Evolutionary conservation across 2,329 filamentous ascomycete genomes (phyloP), one percentile per base, ranked within the genome.

Genomic region (Chaetothyriales sp.): DNA sequence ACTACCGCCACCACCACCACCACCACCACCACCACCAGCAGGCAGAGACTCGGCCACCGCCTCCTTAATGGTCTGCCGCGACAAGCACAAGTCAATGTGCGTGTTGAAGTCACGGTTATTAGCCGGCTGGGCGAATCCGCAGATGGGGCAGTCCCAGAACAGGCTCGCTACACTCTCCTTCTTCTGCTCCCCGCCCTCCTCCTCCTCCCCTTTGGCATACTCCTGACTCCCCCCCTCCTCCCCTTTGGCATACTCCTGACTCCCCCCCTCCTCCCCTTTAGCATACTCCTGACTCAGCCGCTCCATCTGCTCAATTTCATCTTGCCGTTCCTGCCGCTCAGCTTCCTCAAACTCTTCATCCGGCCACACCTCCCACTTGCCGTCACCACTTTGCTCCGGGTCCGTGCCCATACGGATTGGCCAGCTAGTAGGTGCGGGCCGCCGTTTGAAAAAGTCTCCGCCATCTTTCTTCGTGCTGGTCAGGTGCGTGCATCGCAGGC

Each of bases 21-120:
- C 18, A 28, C 25, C 46, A 18, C 46, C 46, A 4, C 8, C 46
- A 29, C 9, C 44, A 46, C 4, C 9, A 20, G 9, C 10, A 15
- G 8, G 18, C 18, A 18, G 20, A 4, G 51, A 51, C 48, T 58
- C 55, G 10, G 59, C 82, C 1, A 92, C 82, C 0, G 81, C 84
- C 61, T 95, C 87, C 46, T 83, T 83, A 61, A 98, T 97, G 0
- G 88, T 86, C 62, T 86, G 81, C 51, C 83, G 77, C 0, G 89
- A 95, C 1, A 98, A 76, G 65, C 92, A 98, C 7, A 85, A 77
- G 65, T 98, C 92, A 49, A 98, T 89, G 63, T 98, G 92, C 52
- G 85, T 80, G 60, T 98, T 98, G 69, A 97, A 94, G 0, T 70
- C 71, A 46, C 75, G 76, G 64, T 95, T 88, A 64, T 95, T 88